Evolutionary conservation across 2,329 filamentous ascomycete genomes (phyloP), one percentile per base, ranked within the genome.

Genomic region (Clathrospora elynae): DNA sequence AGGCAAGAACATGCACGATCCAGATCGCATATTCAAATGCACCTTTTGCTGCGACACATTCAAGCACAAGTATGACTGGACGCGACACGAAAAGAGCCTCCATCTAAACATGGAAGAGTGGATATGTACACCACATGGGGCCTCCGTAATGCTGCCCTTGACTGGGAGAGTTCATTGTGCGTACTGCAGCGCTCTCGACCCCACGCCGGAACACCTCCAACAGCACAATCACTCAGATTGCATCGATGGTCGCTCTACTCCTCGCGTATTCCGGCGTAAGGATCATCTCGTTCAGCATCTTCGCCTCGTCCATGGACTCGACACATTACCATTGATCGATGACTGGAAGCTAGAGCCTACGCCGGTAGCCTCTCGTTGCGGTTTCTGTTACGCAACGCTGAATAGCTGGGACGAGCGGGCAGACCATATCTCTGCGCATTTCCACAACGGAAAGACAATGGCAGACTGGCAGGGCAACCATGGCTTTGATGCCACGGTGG

Each of bases 261-360:
- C 87, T 53, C 77, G 80, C 18, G 80, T 78, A 0, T 82, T 82
- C 59, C 81, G 78, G 50, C 72, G 79, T 16, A 82, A 82, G 59
- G 80, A 82, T 53, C 80, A 82, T 53, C 71, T 82, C n/a, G 76
- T 79, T 18, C 80, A 82, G 51, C 79, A 82, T 57, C 67, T 82
- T 17, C 74, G 78, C 16, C 65, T 82, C 29, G 78, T 81, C 66
- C 79, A 82, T 57, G 72, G 73, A 43, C 74, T 75, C 46, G 85
- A 85, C 38, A 73, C 80, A 40, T 68, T 85, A 77, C 59, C 70
- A 72, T 55, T 73, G 68, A 82, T 81, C 80, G 45, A 90, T 80
- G 81, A 81, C 38, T 81, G 80, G 80, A 77, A 77, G 57, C 74
- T 75, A 35, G 72, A 73, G 17, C 73, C 75, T 10, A 68, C 71